Base-by-base conservation (phyloP, 202 grass and related monocot genomes). In the Setaria viridis region DNA sequence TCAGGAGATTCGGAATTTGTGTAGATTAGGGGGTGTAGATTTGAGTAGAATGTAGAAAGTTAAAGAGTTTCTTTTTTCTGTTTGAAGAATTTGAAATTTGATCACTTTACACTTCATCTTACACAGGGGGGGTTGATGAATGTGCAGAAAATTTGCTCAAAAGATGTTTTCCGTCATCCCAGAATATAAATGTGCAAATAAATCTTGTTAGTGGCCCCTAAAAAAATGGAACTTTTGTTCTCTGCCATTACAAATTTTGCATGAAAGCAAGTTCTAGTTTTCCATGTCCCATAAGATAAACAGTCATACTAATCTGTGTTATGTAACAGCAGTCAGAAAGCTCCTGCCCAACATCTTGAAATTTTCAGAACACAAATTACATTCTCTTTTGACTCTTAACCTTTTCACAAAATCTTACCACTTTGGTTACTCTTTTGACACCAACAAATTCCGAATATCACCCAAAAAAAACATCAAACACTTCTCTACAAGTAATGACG, bases 391-490 rank as follows among this genome's bases (percentile, higher is more conserved):
- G 20, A 82, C 43, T 10, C 43, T 46, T 13, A 21, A 34, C 47
- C 39, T 9, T 54, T 87, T 66, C 58, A 53, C n/a, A 60, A 56
- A 30, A 74, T 8, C 2, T 0, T 32, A 9, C 34, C 17, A 20
- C 14, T 17, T 66, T 49, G n/a, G 0, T 50, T 81, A 0, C 20
- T 37, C 54, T 89, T 62, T 85, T 35, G 51, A 54, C 53, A 76
- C 2, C 41, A 82, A 69, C 60, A 82, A 16, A 62, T 45, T 0
- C 55, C 7, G 0, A 37, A 17, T 9, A 87, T 25, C 13, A 1
- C 0, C 49, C 4, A 0, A 8, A 1, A 35, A 65, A 15, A 68
- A 56, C 11, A 17, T 6, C 29, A 19, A 33, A 6, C 33, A 35
- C 11, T 35, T 48, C 3, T 48, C 21, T 77, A 71, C 66, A 34